phyloP scores from a whole-genome alignment of 129 eudicot species.

The carrot (Daucus carota) region DH1_v3.0 NC_030389.2:40778501-40779000 shows the following conservation, averaged over 20 bases:
- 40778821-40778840: background rate
- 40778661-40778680: background rate
- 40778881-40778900: constrained; percentile 77
- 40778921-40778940: constrained; percentile 74
- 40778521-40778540: background rate
- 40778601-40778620: background rate
- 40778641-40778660: background rate
- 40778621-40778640: background rate
- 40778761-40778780: background rate
- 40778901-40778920: constrained; percentile 71
- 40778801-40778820: too few relatives aligned
- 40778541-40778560: background rate
- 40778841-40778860: constrained; percentile 65
- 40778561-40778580: background rate
- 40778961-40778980: constrained; percentile 70
- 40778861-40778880: constrained; percentile 70
- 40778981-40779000: constrained; percentile 76
- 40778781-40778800: background rate
- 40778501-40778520: background rate
- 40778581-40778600: background rate
- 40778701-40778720: background rate
- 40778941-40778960: constrained; percentile 53
- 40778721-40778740: background rate
- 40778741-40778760: background rate
- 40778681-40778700: background rate